These are phyloP conservation scores for Aphanomyces euteiches DNA, from an alignment of 352 stramenopile genomes.

Conservation along the genomic window DNA sequence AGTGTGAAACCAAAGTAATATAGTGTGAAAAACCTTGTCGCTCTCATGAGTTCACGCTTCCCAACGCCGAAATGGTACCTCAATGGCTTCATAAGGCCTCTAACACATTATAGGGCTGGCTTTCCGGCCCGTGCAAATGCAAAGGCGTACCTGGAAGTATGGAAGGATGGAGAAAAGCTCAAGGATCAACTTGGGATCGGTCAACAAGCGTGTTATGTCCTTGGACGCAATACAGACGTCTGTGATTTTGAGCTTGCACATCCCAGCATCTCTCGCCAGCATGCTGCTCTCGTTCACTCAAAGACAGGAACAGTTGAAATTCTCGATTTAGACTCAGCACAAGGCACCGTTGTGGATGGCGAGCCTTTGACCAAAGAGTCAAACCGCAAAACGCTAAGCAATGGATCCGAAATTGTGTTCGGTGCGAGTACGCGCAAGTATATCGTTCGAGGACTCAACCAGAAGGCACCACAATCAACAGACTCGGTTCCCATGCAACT, in stretches of 20 bases:
- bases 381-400: conserved; percentile 37
- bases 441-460: conserved; percentile 25
- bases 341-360: conserved; percentile 81
- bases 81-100: too few relatives aligned
- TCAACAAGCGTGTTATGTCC: conserved; percentile 51
- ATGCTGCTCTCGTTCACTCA: conserved; percentile 71
- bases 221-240: conserved; percentile 72
- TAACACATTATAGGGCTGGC: conserved; percentile 40
- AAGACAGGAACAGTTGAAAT: conserved; percentile 49
- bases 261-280: conserved; percentile 74
- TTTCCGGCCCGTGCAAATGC: conserved; percentile 45
- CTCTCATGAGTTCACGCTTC: neutral
- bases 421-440: conserved; percentile 23
- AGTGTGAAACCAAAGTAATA: conserved; percentile 4
- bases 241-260: conserved; percentile 75
- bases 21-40: conserved; percentile 22
- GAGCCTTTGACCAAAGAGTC: conserved; percentile 45
- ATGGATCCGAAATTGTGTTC: conserved; percentile 24
- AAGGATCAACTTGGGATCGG: conserved; percentile 51
- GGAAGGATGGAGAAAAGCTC: conserved; percentile 42
- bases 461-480: neutral
- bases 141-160: conserved; percentile 48
- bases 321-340: conserved; percentile 75
- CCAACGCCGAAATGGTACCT: conserved; percentile 25
- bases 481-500: neutral